Evolutionary conservation across 2,329 filamentous ascomycete species (phyloP), one percentile per base, ranked within the genome.

Genomic region (Exophiala viscosa): DNA sequence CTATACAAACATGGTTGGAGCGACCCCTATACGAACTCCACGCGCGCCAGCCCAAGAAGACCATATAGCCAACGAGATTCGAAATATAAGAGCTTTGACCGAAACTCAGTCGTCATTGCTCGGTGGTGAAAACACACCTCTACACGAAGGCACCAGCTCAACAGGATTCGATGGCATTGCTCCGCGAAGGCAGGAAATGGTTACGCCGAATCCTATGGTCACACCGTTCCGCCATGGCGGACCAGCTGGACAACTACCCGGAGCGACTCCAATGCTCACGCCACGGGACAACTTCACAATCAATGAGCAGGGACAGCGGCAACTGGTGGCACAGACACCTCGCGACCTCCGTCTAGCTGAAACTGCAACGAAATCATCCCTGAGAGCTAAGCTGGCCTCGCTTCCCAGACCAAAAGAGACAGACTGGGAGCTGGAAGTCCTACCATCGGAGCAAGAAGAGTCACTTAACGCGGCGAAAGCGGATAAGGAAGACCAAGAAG

Each of bases 161-260:
- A 95, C 91, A 5, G 91, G 91, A 0, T 95, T 96, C 63, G 88
- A 93, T 62, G 87, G 90, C 35, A 87, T 87, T 38, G 82, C 89
- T 1, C 90, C 92, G 34, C 83, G 88, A 52, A 86, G 84, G 64
- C 87, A 96, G 57, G 79, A 84, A 32, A 82, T 92, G 50, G 81
- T 90, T n/a, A 99, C 93, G 0, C 93, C 93, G 0, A 99, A 99
- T 66, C 93, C 93, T 0, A 80, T 99, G 76, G 91, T 93, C 0
- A 99, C 93, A 0, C 93, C 93, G 1, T 79, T 95, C 60, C 81
- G 88, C 48, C 76, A 83, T 55, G 80, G 74, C 18, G 72, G 72
- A 36, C 70, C 75, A 1, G 87, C 83, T 18, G 75, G 82, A 23
- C 86, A 82, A 20, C 83, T 85, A 10, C 80, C 85, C 44, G 89